A percentile compares a stretch with the other conserved stretches of the same genome.
phyloP scores from a whole-genome alignment of 768 basidiomycete genomes.

The Strobilomyces confusus region DNA sequence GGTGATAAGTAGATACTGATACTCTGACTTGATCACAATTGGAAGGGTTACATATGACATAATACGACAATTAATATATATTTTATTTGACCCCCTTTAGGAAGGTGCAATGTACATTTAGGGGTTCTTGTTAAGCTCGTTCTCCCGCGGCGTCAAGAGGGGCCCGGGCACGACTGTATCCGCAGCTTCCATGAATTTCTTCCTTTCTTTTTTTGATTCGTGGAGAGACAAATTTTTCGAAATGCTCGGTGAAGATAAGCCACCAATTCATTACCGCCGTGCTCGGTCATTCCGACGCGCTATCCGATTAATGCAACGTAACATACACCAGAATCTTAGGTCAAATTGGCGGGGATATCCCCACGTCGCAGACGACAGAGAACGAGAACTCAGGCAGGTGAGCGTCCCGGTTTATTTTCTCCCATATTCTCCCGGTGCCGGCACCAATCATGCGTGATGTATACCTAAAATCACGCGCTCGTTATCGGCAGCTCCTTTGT shows the following conservation, averaged over 20 bases:
- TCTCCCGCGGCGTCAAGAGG: slow-evolving; percentile 7
- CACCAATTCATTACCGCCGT: too few relatives aligned
- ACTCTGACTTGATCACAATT: slow-evolving; percentile 11
- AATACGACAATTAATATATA: slow-evolving; percentile 17
- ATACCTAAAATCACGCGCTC: slow-evolving; percentile 37
- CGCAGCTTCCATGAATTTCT: too few relatives aligned
- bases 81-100: not conserved
- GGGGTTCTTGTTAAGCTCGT: not conserved
- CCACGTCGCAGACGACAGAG: slow-evolving; percentile 31
- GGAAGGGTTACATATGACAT: slow-evolving; percentile 11
- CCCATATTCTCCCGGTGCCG: not conserved
- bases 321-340: slow-evolving; percentile 21
- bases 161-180: too few relatives aligned
- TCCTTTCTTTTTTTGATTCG: too few relatives aligned
- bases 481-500: slow-evolving; percentile 20
- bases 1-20: slow-evolving; percentile 4
- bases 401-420: not conserved
- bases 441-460: slow-evolving; percentile 42
- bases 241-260: not conserved
- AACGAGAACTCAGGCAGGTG: slow-evolving; percentile 48
- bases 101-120: not conserved
- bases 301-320: not conserved
- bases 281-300: not conserved
- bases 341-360: slow-evolving; percentile 22
- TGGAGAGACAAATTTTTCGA: too few relatives aligned